These are phyloP conservation scores for Infundibulicybe gibba DNA, from an alignment of 768 basidiomycete species.

Conservation along the genomic window DNA sequence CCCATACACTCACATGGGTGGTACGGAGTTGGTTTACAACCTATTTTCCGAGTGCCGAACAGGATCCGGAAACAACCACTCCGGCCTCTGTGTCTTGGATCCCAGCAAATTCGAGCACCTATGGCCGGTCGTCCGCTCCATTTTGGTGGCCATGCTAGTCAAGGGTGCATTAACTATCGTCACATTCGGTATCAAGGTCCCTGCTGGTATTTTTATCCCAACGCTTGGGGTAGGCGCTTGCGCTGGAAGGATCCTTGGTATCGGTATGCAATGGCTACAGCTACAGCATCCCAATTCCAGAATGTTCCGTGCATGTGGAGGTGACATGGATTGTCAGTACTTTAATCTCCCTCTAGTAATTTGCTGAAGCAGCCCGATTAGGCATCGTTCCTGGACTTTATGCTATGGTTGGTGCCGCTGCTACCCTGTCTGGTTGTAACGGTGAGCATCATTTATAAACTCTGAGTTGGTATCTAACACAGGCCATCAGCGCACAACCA, in stretches of 20 bases:
- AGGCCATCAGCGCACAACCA: slow-evolving; percentile 63
- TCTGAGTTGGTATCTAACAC: slow-evolving; percentile 6
- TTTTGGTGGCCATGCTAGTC: slow-evolving; percentile 76
- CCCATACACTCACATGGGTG: slow-evolving; percentile 89
- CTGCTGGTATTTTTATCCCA: slow-evolving; percentile 96
- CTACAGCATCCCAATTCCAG: slow-evolving; percentile 52
- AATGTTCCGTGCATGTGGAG: slow-evolving; percentile 65
- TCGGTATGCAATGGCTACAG: slow-evolving; percentile 75
- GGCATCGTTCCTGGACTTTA: slow-evolving; percentile 85
- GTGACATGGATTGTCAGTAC: slow-evolving; percentile 58
- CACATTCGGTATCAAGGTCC: slow-evolving; percentile 90
- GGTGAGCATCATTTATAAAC: slow-evolving; percentile 35
- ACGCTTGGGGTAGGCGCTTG: slow-evolving; percentile 94
- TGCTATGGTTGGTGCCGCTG: slow-evolving; percentile 96
- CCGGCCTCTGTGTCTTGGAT: slow-evolving; percentile 69
- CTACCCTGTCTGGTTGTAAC: slow-evolving; percentile 95
- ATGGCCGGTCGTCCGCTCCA: slow-evolving; percentile 57
- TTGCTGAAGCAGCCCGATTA: slow-evolving; percentile 11
- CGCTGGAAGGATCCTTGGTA: slow-evolving; percentile 84
- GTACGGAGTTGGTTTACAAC: slow-evolving; percentile 91
- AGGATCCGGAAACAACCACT: slow-evolving; percentile 50
- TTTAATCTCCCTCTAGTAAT: not conserved
- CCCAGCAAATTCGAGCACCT: slow-evolving; percentile 52
- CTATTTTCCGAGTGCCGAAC: slow-evolving; percentile 84
- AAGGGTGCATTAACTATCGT: slow-evolving; percentile 80